Percentiles rank a stretch among this genome's conserved stretches.
Conservation (phyloP, 2,329 filamentous ascomycete species). For the Didymella lethalis region DNA sequence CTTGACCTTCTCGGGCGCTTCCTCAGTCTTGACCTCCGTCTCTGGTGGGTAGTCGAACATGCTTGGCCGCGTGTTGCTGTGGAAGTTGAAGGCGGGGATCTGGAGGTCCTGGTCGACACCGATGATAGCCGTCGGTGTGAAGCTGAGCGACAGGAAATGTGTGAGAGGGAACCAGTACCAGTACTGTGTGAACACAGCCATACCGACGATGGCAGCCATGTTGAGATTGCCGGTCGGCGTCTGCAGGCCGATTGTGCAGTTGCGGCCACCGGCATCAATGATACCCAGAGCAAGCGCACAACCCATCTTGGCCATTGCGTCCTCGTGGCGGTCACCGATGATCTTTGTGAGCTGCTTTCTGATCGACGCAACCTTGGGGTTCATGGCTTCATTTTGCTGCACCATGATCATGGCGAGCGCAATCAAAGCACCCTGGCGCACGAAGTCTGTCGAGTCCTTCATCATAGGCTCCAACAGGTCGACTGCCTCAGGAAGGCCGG, state of each 20-base stretch:
- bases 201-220: slow-evolving; percentile 97
- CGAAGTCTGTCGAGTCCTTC: slow-evolving; percentile 98
- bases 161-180: slow-evolving; percentile 99
- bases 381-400: slow-evolving; percentile 99
- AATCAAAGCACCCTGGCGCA: slow-evolving; percentile 94
- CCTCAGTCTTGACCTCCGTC: slow-evolving; percentile 92
- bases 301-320: slow-evolving; percentile 99
- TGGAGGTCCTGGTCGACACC: slow-evolving; percentile 93
- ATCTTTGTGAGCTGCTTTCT: slow-evolving; percentile 95
- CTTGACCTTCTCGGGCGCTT: slow-evolving; percentile 91
- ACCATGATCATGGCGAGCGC: slow-evolving; percentile 97
- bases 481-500: slow-evolving; percentile 93
- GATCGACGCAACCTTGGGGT: slow-evolving; percentile 90
- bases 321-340: slow-evolving; percentile 91
- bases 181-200: slow-evolving; percentile 98
- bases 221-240: slow-evolving; percentile 98
- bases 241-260: slow-evolving; percentile 97
- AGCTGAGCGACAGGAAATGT: slow-evolving; percentile 94
- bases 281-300: slow-evolving; percentile 93
- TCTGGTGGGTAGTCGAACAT: slow-evolving; percentile 98
- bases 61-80: slow-evolving; percentile 92
- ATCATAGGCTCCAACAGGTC: slow-evolving; percentile 98
- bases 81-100: slow-evolving; percentile 92
- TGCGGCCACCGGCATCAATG: slow-evolving; percentile 95
- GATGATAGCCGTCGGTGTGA: slow-evolving; percentile 96